Evolutionary conservation across 2,329 filamentous ascomycete genomes (phyloP), one percentile per base, ranked within the genome.

Genomic region (Paraconiothyrium brasiliense): DNA sequence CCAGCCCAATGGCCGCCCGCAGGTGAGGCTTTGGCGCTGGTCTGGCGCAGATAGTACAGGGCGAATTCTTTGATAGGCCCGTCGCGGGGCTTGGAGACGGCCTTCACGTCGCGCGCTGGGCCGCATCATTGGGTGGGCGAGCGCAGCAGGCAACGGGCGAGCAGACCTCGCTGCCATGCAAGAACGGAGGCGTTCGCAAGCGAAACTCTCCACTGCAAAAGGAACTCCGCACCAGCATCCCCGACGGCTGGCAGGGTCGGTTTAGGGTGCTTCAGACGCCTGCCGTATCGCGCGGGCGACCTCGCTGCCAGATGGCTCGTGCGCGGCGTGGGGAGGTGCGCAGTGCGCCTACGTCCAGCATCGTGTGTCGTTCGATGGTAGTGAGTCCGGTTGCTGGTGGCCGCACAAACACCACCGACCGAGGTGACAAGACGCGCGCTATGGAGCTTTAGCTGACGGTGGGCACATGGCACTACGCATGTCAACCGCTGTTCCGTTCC

Each of bases 1-100:
- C 35, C 44, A 54, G 64, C 65, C 72, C 71, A 75, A 73, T 73
- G 59, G 60, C 66, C 68, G 54, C 51, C 46, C 66, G 44, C 35
- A 39, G 50, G 57, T 59, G 44, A 65, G 44, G 65, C 69, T 64
- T 59, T 67, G 58, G 58, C 65, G 54, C 66, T 66, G 57, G 63
- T 63, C 59, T 64, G 67, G 63, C 69, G 71, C 67, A 66, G 67
- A 70, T 67, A 62, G 59, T 59, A 62, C 67, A 59, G 50, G 49
- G 65, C 44, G 60, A 61, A 59, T 68, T 70, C 67, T 67, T 47
- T 74, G 72, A 77, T 77, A 74, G 71, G 71, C 63, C 57, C 60
- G 56, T 59, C 52, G 22, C 24, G 14, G 6, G 27, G 39, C 52
- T 44, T 44, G 39, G 24, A 30, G 58, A 55, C 46, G 64, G 67